A percentile compares a stretch with the other conserved stretches of the same genome.
Conservation (phyloP, 257 asterid species). For the Coffea canephora region DNA sequence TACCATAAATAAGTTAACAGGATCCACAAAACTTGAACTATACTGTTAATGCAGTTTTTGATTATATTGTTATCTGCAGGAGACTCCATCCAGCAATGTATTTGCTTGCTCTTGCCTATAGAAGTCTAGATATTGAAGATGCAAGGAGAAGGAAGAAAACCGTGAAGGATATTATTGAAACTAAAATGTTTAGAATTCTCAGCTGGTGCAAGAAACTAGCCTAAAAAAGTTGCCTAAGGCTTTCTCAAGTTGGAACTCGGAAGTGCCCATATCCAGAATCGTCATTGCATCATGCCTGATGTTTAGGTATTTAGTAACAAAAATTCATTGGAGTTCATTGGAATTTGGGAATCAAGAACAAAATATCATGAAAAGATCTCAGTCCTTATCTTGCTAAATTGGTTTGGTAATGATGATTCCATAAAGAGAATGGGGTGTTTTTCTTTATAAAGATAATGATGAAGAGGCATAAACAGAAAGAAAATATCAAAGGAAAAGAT, state of each 20-base stretch:
- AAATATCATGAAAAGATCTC: background rate
- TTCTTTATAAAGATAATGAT: background rate
- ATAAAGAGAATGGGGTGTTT: background rate
- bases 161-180: conserved; percentile 57
- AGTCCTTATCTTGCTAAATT: conserved; percentile 1
- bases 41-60: conserved; percentile 13
- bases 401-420: background rate
- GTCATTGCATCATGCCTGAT: background rate
- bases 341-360: background rate
- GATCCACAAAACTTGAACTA: background rate
- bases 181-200: conserved; percentile 47
- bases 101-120: conserved; percentile 86
- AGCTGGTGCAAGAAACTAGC: conserved; percentile 58
- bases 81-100: conserved; percentile 93
- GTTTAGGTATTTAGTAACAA: background rate
- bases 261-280: background rate
- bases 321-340: background rate
- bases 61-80: conserved; percentile 49
- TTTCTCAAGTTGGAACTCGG: background rate
- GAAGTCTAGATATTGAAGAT: conserved; percentile 86
- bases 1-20: background rate
- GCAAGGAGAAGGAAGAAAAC: conserved; percentile 46
- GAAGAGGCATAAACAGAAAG: background rate
- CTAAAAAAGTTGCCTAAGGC: conserved; percentile 20
- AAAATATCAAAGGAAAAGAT: background rate